Conservation (phyloP, 164 flowering plant species). For the Vitis amurensis region DNA sequence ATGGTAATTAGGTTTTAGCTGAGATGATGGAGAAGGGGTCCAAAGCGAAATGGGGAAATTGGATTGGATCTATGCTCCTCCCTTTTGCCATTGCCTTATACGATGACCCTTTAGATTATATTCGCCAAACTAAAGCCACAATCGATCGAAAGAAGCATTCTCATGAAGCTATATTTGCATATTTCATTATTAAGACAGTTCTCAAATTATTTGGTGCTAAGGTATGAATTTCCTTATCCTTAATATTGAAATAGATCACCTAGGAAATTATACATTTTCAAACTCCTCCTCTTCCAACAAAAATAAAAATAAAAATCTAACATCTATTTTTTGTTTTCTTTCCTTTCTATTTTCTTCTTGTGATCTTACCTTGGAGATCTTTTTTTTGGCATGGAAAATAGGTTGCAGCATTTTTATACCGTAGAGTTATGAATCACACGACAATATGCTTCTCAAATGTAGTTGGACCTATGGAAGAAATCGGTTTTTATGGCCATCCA, state of each 20-base stretch:
- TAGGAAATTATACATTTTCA: too few relatives aligned
- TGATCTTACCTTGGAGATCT: too few relatives aligned
- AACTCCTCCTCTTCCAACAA: too few relatives aligned
- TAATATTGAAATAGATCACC: too few relatives aligned
- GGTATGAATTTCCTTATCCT: conserved; percentile 16
- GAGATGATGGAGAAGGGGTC: conserved; percentile 27
- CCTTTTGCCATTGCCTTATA: conserved; percentile 28
- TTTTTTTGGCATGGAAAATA: conserved; percentile 1
- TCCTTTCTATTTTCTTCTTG: too few relatives aligned
- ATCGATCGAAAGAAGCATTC: conserved; percentile 27
- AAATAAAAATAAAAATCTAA: not conserved
- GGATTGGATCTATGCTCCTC: conserved; percentile 28
- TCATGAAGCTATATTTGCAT: conserved; percentile 26
- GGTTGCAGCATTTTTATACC: conserved; percentile 31
- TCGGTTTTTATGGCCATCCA: conserved; percentile 57
- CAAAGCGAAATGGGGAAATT: conserved; percentile 27
- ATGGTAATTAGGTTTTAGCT: conserved; percentile 22
- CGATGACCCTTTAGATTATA: conserved; percentile 33
- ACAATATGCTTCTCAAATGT: conserved; percentile 64
- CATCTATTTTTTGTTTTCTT: too few relatives aligned
- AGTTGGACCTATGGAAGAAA: conserved; percentile 63
- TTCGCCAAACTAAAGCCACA: not conserved
- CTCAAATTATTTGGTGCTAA: conserved; percentile 28
- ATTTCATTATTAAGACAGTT: not conserved
- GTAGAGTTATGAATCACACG: conserved; percentile 28